A percentile compares a stretch with the other conserved stretches of the same genome.
These are phyloP conservation scores for Populus tomentosa DNA, from an alignment of 441 rosid species.

Conservation along the genomic window DNA sequence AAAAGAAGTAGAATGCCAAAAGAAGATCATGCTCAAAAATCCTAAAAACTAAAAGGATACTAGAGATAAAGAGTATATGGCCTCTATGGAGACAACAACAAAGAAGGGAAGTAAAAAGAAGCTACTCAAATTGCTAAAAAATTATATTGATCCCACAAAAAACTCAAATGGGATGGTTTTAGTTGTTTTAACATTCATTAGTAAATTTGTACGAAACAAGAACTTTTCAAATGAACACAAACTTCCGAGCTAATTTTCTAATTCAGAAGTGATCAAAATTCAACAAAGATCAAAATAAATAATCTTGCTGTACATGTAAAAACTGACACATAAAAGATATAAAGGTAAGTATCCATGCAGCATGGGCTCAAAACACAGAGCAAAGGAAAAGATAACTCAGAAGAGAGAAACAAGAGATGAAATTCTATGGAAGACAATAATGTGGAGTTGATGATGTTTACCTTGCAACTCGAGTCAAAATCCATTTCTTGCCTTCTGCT, in stretches of 20 bases:
- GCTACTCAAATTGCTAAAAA: neutral
- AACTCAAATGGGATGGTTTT: neutral
- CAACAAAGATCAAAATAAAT: neutral
- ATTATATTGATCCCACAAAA: neutral
- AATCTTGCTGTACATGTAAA: neutral
- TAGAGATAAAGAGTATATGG: neutral
- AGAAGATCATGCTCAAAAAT: neutral
- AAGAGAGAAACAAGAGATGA: neutral
- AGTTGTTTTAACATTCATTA: too few species aligned
- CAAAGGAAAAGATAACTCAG: neutral
- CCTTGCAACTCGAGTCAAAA: constrained; percentile 25
- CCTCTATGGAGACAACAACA: neutral
- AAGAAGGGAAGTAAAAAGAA: neutral
- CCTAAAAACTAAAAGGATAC: neutral
- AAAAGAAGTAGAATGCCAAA: neutral
- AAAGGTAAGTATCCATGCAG: neutral
- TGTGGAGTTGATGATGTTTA: neutral
- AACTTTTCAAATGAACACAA: too few species aligned
- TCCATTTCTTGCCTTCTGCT: constrained; percentile 20
- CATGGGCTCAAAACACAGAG: neutral
- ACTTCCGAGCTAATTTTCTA: neutral
- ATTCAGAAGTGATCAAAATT: neutral
- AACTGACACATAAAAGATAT: neutral
- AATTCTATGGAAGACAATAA: neutral
- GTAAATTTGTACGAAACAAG: too few species aligned